Evolutionary conservation across 208 protist species (phyloP).

Genomic region (Leishmania guyanensis): DNA sequence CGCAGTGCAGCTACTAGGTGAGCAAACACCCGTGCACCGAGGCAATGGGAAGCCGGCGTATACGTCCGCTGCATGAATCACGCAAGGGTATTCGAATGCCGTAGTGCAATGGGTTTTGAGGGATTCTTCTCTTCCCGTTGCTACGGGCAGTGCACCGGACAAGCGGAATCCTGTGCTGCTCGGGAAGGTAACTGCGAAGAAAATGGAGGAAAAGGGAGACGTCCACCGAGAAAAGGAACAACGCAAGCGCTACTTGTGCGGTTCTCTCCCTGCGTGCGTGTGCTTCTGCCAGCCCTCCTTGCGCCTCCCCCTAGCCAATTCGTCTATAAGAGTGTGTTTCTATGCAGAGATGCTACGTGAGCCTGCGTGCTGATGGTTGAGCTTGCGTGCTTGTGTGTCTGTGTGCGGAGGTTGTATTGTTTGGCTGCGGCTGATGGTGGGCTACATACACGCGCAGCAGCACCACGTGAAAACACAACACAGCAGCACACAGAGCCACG

Average conservation of each 20-base stretch:
- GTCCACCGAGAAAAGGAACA: not conserved
- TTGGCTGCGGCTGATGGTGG: not conserved
- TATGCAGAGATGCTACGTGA: not conserved
- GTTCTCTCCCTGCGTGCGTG: not conserved
- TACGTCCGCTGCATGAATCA: conserved; percentile 24
- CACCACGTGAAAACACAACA: not conserved
- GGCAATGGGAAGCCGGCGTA: conserved; percentile 17
- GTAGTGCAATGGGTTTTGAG: not conserved
- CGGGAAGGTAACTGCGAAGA: not conserved
- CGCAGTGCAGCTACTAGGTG: not conserved
- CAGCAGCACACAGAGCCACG: not conserved
- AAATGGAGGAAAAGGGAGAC: not conserved
- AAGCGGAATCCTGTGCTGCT: not conserved
- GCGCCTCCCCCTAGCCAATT: not conserved
- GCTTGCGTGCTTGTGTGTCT: conserved; percentile 1
- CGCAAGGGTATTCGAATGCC: not conserved
- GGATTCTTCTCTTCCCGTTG: not conserved
- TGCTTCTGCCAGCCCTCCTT: not conserved
- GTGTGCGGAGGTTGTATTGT: not conserved
- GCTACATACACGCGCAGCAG: not conserved
- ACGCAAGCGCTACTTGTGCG: not conserved
- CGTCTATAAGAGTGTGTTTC: conserved; percentile 1
- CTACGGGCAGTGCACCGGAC: not conserved
- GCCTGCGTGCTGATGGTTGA: conserved; percentile 1
- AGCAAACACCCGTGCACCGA: conserved; percentile 1